Conservation (phyloP, 495 filamentous ascomycete genomes). For the Opeltia flavorubescens region DNA sequence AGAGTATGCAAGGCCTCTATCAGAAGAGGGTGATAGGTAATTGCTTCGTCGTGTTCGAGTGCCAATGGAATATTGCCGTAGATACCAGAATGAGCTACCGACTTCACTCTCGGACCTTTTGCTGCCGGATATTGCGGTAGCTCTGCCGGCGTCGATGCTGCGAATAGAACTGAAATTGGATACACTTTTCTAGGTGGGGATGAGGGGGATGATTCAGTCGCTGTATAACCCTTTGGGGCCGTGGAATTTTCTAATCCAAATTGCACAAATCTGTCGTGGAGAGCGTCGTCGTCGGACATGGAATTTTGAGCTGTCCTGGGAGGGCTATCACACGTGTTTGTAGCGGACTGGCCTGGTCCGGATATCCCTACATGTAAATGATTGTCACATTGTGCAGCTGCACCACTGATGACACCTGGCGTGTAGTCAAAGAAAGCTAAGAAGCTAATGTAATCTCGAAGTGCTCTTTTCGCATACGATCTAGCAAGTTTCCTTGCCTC, state of each 20-base stretch:
- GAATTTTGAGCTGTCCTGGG: conserved; percentile 18
- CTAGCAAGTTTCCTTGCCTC: conserved; percentile 49
- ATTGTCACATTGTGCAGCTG: conserved; percentile 32
- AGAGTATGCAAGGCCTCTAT: conserved; percentile 62
- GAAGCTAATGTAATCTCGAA: conserved; percentile 55
- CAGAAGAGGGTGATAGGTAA: conserved; percentile 68
- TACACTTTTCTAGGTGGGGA: conserved; percentile 23
- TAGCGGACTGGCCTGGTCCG: too few relatives aligned
- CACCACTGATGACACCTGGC: conserved; percentile 48
- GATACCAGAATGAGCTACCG: too few relatives aligned
- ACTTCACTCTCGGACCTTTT: conserved; percentile 15
- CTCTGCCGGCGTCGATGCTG: conserved; percentile 36
- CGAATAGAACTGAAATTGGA: conserved; percentile 40
- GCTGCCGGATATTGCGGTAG: conserved; percentile 41
- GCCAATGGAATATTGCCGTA: too few relatives aligned
- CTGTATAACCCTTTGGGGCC: neutral
- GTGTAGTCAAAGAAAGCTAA: conserved; percentile 64
- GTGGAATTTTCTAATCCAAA: conserved; percentile 1
- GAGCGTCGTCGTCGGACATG: conserved; percentile 20
- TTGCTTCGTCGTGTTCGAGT: too few relatives aligned
- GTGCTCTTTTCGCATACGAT: conserved; percentile 55
- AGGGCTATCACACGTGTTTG: too few relatives aligned
- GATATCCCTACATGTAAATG: conserved; percentile 14
- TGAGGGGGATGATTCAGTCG: conserved; percentile 9
- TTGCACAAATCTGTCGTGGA: conserved; percentile 20